Conservation (phyloP, 495 filamentous ascomycete species). For the Baudoinia panamericana region DNA sequence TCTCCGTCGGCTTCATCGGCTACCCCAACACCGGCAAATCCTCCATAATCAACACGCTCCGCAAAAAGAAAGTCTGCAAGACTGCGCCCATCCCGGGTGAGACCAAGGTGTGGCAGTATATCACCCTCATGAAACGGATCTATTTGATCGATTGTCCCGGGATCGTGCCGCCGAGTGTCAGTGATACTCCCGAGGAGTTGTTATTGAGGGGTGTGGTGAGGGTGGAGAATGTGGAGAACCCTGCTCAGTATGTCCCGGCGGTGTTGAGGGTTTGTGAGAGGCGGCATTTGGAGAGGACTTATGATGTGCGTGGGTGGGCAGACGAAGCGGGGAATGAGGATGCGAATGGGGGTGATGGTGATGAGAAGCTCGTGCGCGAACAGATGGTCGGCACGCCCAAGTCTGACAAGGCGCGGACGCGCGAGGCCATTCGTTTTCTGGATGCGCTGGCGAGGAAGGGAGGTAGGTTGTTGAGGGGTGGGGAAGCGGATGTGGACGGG, state of each 20-base stretch:
- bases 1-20: slow-evolving; percentile 33
- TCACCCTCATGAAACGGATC: slow-evolving; percentile 92
- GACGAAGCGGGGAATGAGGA: not conserved
- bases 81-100: slow-evolving; percentile 93
- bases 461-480: slow-evolving; percentile 72
- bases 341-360: not conserved
- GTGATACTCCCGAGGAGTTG: slow-evolving; percentile 74
- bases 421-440: slow-evolving; percentile 65
- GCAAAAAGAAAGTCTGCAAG: slow-evolving; percentile 82
- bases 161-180: slow-evolving; percentile 74
- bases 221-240: slow-evolving; percentile 89
- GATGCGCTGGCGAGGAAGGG: slow-evolving; percentile 78
- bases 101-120: slow-evolving; percentile 97
- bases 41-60: slow-evolving; percentile 34
- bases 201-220: slow-evolving; percentile 84
- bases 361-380: not conserved
- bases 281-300: slow-evolving; percentile 84
- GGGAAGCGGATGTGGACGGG: slow-evolving; percentile 83
- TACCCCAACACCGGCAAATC: slow-evolving; percentile 35
- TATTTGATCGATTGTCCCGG: slow-evolving; percentile 96
- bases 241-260: slow-evolving; percentile 85
- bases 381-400: slow-evolving; percentile 5
- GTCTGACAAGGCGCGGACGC: slow-evolving; percentile 18
- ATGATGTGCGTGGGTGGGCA: slow-evolving; percentile 61
- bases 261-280: slow-evolving; percentile 66